phyloP scores from a whole-genome alignment of 1,284 basidiomycete species.

The Trametes pubescens region DNA sequence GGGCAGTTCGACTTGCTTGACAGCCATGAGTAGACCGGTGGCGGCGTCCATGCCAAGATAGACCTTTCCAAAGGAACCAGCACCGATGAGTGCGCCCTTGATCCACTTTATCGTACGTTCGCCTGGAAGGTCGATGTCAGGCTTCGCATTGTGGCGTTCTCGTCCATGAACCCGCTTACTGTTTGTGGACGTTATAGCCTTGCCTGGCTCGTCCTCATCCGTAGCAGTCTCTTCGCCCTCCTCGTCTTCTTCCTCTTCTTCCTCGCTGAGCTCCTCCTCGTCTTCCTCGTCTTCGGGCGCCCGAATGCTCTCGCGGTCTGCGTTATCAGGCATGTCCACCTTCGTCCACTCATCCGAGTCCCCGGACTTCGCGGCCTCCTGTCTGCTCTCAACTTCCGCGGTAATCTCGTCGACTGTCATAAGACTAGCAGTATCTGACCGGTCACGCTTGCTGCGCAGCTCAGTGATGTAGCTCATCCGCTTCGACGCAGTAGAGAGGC shows the following conservation, averaged over 20 bases:
- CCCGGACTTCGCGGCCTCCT: slow-evolving; percentile 57
- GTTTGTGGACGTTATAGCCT: slow-evolving; percentile 69
- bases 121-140: slow-evolving; percentile 38
- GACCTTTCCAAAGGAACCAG: slow-evolving; percentile 95
- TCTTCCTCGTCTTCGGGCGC: slow-evolving; percentile 53
- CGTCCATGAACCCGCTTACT: slow-evolving; percentile 46
- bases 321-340: slow-evolving; percentile 56
- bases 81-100: slow-evolving; percentile 97
- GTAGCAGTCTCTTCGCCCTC: slow-evolving; percentile 52
- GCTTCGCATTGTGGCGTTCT: background rate
- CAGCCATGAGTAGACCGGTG: slow-evolving; percentile 96
- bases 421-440: slow-evolving; percentile 89
- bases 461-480: slow-evolving; percentile 84
- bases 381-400: slow-evolving; percentile 91
- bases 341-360: slow-evolving; percentile 76
- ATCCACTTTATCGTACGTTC: slow-evolving; percentile 93
- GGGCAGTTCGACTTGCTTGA: slow-evolving; percentile 98
- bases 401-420: slow-evolving; percentile 99
- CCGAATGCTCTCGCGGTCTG: slow-evolving; percentile 49
- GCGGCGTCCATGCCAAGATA: slow-evolving; percentile 98
- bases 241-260: slow-evolving; percentile 1
- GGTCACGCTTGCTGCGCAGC: slow-evolving; percentile 80
- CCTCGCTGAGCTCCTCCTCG: slow-evolving; percentile 42
- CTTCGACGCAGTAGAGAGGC: slow-evolving; percentile 65
- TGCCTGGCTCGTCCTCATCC: slow-evolving; percentile 60